Percentiles rank a stretch among this genome's conserved stretches.
phyloP scores from a whole-genome alignment of 441 rosid genomes.

The Biscutella laevigata region DNA sequence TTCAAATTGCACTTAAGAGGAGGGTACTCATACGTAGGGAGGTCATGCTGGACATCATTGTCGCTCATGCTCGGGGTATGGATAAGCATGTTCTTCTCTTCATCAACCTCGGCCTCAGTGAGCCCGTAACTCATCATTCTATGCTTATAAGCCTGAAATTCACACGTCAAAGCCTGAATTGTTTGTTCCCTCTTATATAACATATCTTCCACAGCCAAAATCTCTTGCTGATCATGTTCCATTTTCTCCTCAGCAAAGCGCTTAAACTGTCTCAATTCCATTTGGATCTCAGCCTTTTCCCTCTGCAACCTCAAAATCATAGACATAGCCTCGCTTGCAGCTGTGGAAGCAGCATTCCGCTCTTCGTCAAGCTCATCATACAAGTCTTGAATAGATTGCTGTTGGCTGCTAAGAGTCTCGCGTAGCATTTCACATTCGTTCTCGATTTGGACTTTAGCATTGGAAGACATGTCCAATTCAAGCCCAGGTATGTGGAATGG shows the following conservation, averaged over 20 bases:
- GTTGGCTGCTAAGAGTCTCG: slow-evolving; percentile 66
- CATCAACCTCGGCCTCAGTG: slow-evolving; percentile 59
- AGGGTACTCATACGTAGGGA: slow-evolving; percentile 57
- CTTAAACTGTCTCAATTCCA: slow-evolving; percentile 90
- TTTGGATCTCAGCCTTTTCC: slow-evolving; percentile 89
- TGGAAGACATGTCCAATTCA: slow-evolving; percentile 32
- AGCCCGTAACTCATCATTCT: slow-evolving; percentile 90
- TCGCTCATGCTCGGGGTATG: slow-evolving; percentile 35
- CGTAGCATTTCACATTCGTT: slow-evolving; percentile 70
- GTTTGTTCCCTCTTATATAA: slow-evolving; percentile 84
- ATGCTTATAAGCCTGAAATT: slow-evolving; percentile 80
- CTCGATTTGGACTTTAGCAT: slow-evolving; percentile 70
- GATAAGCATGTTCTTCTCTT: slow-evolving; percentile 35
- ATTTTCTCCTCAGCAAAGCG: slow-evolving; percentile 86
- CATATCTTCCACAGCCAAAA: slow-evolving; percentile 62
- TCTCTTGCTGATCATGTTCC: slow-evolving; percentile 85
- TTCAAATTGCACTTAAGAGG: slow-evolving; percentile 61
- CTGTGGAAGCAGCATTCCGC: slow-evolving; percentile 84
- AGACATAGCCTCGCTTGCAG: slow-evolving; percentile 95
- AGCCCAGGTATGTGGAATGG: slow-evolving; percentile 49
- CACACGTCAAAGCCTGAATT: slow-evolving; percentile 66
- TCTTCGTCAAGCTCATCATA: slow-evolving; percentile 77
- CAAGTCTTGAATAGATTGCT: slow-evolving; percentile 58
- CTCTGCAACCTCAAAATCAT: slow-evolving; percentile 94
- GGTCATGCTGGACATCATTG: slow-evolving; percentile 38